A percentile compares a stretch with the other conserved stretches of the same genome.
Evolutionary conservation across 306 rosid genomes (phyloP).

Genomic region (Casuarina cunninghamiana): DNA sequence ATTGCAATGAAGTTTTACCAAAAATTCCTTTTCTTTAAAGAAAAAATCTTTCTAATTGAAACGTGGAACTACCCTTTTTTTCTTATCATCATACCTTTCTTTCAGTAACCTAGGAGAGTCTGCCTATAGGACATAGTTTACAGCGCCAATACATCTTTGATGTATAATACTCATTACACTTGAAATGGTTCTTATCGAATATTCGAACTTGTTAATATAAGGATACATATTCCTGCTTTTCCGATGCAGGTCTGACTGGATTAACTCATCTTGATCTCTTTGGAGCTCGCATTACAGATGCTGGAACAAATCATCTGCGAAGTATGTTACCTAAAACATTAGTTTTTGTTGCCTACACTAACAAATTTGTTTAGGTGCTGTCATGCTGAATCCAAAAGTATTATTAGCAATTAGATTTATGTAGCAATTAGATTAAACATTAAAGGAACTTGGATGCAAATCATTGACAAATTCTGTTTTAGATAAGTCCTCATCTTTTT

Average conservation of each 20-base stretch:
- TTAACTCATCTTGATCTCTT: slow-evolving; percentile 91
- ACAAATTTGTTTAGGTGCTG: neutral
- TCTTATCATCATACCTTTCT: neutral
- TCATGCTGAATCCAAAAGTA: neutral
- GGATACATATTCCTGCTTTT: slow-evolving; percentile 19
- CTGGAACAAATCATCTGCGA: slow-evolving; percentile 70
- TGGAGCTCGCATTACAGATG: slow-evolving; percentile 86
- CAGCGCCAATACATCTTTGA: no score
- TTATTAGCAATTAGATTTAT: neutral
- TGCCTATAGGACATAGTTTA: neutral
- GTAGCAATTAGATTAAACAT: neutral
- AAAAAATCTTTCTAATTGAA: neutral
- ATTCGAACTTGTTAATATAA: neutral
- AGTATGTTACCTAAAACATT: slow-evolving; percentile 49
- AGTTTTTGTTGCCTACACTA: neutral
- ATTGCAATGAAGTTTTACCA: neutral
- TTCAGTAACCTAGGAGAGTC: slow-evolving; percentile 1
- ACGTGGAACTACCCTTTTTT: neutral
- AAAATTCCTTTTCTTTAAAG: no score
- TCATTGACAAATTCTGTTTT: neutral
- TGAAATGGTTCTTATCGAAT: neutral
- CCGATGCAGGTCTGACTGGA: slow-evolving; percentile 73
- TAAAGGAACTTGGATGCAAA: neutral
- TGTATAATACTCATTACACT: no score
- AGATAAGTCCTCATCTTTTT: slow-evolving; percentile 12